Conservation (phyloP, 371 early-diverging fungal genomes). For the Chytridiales sp. region DNA sequence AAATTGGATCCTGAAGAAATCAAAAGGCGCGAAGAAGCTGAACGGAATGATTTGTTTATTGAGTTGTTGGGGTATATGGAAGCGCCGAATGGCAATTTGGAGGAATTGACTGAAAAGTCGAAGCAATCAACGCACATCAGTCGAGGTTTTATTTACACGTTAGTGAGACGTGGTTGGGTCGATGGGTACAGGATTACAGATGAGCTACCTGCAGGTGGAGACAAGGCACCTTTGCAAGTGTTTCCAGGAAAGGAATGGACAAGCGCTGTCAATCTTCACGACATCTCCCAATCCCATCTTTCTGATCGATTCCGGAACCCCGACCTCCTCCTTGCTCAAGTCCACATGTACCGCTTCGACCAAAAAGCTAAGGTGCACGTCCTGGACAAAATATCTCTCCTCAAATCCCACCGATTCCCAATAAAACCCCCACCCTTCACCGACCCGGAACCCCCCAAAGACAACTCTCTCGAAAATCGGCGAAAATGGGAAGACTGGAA, state of each 20-base stretch:
- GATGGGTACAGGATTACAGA: conserved; percentile 26
- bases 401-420: conserved; percentile 28
- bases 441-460: conserved; percentile 36
- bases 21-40: conserved; percentile 21
- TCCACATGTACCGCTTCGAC: conserved; percentile 44
- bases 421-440: conserved; percentile 14
- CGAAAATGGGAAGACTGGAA: conserved; percentile 33
- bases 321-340: conserved; percentile 26
- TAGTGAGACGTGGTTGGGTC: conserved; percentile 34
- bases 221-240: conserved; percentile 20
- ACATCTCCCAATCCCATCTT: conserved; percentile 26
- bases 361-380: conserved; percentile 25
- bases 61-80: conserved; percentile 44
- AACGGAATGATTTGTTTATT: conserved; percentile 30
- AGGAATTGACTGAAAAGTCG: conserved; percentile 32
- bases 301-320: conserved; percentile 15
- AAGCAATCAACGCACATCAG: conserved; percentile 24
- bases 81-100: conserved; percentile 36
- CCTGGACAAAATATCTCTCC: conserved; percentile 37
- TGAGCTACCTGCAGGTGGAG: conserved; percentile 19
- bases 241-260: conserved; percentile 40
- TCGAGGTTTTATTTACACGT: conserved; percentile 32
- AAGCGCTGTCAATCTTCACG: conserved; percentile 25
- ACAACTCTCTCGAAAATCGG: conserved; percentile 19
- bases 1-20: conserved; percentile 17